These are phyloP conservation scores for Hypoxylon cercidicola DNA, from an alignment of 495 filamentous ascomycete species.

Conservation along the genomic window DNA sequence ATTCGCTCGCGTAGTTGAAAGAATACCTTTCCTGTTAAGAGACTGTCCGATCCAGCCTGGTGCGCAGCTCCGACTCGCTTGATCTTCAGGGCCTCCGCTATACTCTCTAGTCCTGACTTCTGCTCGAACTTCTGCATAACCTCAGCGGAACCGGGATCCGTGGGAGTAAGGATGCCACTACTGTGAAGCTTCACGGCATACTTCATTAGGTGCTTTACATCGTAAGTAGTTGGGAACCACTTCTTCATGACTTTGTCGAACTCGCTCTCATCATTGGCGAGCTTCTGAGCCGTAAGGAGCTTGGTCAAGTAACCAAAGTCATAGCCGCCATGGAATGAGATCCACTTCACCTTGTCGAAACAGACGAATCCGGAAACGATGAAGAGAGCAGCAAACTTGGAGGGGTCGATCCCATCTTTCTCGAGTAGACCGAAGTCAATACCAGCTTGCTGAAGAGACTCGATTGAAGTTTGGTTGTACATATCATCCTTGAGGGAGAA, in stretches of 20 bases:
- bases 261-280: conserved; percentile 87
- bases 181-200: conserved; percentile 68
- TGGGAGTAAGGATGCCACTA: conserved; percentile 71
- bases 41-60: conserved; percentile 89
- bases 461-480: conserved; percentile 93
- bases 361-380: conserved; percentile 93
- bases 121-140: conserved; percentile 82
- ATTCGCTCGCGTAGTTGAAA: conserved; percentile 87
- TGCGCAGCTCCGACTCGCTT: conserved; percentile 87
- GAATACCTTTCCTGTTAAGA: conserved; percentile 93
- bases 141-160: conserved; percentile 69
- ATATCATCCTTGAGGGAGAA: conserved; percentile 95
- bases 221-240: conserved; percentile 92
- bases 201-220: conserved; percentile 98
- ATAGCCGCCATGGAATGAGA: conserved; percentile 98
- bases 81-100: conserved; percentile 91
- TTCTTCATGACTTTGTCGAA: conserved; percentile 86
- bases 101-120: conserved; percentile 89
- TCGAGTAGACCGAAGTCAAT: conserved; percentile 87
- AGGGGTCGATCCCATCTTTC: conserved; percentile 89
- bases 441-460: conserved; percentile 84
- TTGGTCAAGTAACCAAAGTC: conserved; percentile 98
- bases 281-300: conserved; percentile 78
- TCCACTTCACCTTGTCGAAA: conserved; percentile 88
- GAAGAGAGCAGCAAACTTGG: conserved; percentile 85